Base-by-base conservation (phyloP, 2,329 filamentous ascomycete genomes). In the Cladophialophora immunda region DNA sequence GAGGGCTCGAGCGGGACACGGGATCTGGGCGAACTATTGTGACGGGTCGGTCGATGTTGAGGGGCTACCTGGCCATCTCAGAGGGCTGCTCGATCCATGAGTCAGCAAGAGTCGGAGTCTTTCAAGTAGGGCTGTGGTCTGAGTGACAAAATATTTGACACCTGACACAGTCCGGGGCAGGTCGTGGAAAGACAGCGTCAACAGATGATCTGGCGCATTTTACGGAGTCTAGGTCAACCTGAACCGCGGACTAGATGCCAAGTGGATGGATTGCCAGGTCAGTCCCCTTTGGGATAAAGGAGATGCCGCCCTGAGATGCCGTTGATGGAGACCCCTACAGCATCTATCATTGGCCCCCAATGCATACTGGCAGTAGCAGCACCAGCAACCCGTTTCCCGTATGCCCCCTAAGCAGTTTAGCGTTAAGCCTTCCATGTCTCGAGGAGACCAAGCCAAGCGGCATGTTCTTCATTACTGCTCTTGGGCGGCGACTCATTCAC, bases 51-150 rank as follows among this genome's bases (percentile, higher is more conserved):
- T 36, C 15, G 55, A 41, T 15, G 11, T 65, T 30, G 64, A 58
- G 47, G 54, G 67, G 58, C 68, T 69, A 69, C 61, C 62, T 62
- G 63, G 65, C 68, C 68, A 69, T 69, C 36, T 63, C 59, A 29
- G 41, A 41, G n/a, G 58, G n/a, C n/a, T 45, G 36, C 29, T 38
- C 36, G n/a, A 50, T 50, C 25, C 45, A 50, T 50, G 45, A 27
- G n/a, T 50, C 22, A 25, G 45, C 4, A 25, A 50, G 22, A 27
- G 9, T 50, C 19, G 11, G 19, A 25, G 19, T 25, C 19, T 25
- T 1, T 50, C 19, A 50, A 25, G 45, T 7, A 25, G 45, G 45
- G 19, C 19, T 13, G 9, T 25, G 25, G 45, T 25, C 9, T 4
- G 1, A 50, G 19, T 50, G 19, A 13, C 6, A 13, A 25, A 50